A percentile compares a stretch with the other conserved stretches of the same genome.
Evolutionary conservation across 1,284 basidiomycete species (phyloP).

Genomic region (Heterobasidion occidentale): DNA sequence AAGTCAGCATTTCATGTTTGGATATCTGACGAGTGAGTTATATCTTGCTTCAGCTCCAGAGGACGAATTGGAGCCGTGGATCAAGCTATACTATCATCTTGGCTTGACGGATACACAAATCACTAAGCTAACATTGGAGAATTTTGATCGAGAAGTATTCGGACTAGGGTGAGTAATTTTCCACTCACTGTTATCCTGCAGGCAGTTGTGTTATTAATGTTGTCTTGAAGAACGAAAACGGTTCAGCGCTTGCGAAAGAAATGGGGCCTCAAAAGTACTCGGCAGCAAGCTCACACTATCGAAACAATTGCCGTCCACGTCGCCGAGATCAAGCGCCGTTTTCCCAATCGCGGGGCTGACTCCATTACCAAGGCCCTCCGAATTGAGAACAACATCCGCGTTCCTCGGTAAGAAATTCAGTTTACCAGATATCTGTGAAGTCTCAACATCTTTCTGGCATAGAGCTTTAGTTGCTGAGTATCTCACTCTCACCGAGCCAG

Average conservation of each 20-base stretch:
- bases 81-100: no score
- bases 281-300: constrained; percentile 8
- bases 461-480: neutral
- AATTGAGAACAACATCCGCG: neutral
- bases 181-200: neutral
- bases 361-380: neutral
- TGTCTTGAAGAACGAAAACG: neutral
- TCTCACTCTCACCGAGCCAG: neutral
- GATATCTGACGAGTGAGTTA: no score
- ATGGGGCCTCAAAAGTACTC: constrained; percentile 5
- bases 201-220: neutral
- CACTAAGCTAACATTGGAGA: no score
- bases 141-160: no score
- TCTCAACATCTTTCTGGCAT: neutral
- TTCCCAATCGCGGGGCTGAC: neutral
- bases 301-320: neutral
- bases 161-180: no score
- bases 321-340: neutral
- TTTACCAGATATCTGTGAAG: neutral
- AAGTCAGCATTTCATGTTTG: no score
- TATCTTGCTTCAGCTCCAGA: no score
- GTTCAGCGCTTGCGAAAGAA: no score
- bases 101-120: no score
- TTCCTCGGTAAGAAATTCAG: neutral
- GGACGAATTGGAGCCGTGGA: no score